A percentile compares a stretch with the other conserved stretches of the same genome.
These are phyloP conservation scores for Globisporangium cystogenes DNA, from an alignment of 352 stramenopile species.

Conservation along the genomic window DNA sequence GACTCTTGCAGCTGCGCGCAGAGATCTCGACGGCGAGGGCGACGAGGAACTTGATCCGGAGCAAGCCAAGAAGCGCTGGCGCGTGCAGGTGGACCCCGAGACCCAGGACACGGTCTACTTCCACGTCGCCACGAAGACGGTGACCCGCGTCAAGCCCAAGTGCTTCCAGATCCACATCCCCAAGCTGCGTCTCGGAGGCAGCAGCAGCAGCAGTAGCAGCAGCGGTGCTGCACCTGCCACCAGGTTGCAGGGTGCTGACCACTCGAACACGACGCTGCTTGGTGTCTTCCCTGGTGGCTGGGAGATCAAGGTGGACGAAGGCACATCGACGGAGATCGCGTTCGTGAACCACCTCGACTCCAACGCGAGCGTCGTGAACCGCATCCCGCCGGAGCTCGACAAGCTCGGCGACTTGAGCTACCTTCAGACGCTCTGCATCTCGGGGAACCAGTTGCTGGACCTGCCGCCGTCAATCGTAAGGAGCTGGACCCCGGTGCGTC, in stretches of 20 bases:
- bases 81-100: slow-evolving; percentile 45
- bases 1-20: background rate
- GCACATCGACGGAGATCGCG: slow-evolving; percentile 26
- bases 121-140: slow-evolving; percentile 33
- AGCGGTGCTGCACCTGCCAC: background rate
- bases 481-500: slow-evolving; percentile 1
- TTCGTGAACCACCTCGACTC: slow-evolving; percentile 47
- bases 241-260: background rate
- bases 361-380: slow-evolving; percentile 20
- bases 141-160: slow-evolving; percentile 41
- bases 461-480: slow-evolving; percentile 60
- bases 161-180: slow-evolving; percentile 54
- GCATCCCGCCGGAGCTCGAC: slow-evolving; percentile 45
- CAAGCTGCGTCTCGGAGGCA: slow-evolving; percentile 21
- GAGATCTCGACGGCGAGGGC: background rate
- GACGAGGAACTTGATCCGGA: slow-evolving; percentile 10
- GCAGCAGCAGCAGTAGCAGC: slow-evolving; percentile 1
- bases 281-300: slow-evolving; percentile 27
- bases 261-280: background rate
- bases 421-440: slow-evolving; percentile 40
- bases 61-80: slow-evolving; percentile 44
- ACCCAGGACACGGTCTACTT: slow-evolving; percentile 49
- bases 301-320: slow-evolving; percentile 32
- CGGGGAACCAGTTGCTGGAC: slow-evolving; percentile 53
- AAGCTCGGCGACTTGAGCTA: slow-evolving; percentile 36